Base-by-base conservation (phyloP, 805 yeast genomes). In the Blastobotrys parvus region DNA sequence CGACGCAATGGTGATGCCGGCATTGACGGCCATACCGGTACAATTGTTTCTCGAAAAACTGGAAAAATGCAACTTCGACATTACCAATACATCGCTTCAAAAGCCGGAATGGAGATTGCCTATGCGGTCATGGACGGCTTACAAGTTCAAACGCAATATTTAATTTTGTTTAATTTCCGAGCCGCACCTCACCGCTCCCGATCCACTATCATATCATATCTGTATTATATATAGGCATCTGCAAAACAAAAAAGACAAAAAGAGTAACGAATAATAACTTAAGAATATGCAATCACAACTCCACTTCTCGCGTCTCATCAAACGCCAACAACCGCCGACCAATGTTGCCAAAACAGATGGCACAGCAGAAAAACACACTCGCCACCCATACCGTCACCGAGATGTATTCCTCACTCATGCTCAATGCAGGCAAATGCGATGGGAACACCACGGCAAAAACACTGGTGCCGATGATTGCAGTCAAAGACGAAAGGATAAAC, bases 1-100 rank as follows among this genome's bases (percentile, higher is more conserved):
- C 58, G 89, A 82, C 54, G 80, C 78, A 21, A 49, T 82, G 20
- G 78, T 72, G 51, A 70, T 80, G 2, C 90, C 94, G 2, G 71
- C 75, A 46, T 73, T 85, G 85, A 63, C 70, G 16, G 74, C 80
- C 0, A 66, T 82, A 3, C 94, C 94, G 0, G 70, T 82, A 0
- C 60, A 72, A 15, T 68, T 82, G 32, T 86, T 77, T 54, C 65
- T 85, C 49, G 72, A 72, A 45, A 68, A 68, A 45, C 66, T 85
- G 41, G 82, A 86, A 55, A 71, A 69, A 47, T 53, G 62, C 46
- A 83, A 82, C 57, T 85, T 85, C 56, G 84, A 85, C 56, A 49
- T 83, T 3, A 62, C 73, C 38, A 58, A 59, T 51, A 65, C 67
- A 13, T 66, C 62, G 35, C 58, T 78, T 37, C 62, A 63, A 23